Base-by-base conservation (phyloP, 2,329 filamentous ascomycete species). In the Hypoxylon sp. region DNA sequence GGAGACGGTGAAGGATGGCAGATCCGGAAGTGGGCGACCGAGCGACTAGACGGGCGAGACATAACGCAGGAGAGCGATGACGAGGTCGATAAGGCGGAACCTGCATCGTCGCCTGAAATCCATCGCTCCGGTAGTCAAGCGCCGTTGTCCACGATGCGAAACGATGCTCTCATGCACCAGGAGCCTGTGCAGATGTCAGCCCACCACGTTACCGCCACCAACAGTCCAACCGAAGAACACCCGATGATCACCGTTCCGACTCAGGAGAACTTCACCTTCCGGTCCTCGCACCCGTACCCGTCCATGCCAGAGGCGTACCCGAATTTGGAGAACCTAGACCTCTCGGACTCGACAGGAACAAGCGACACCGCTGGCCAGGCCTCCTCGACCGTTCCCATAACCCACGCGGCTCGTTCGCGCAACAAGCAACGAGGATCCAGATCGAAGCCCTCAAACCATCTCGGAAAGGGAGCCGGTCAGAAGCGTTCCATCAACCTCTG, bases 1-100 rank as follows among this genome's bases (percentile, higher is more conserved):
- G 86, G 85, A 49, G 92, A 96, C 77, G 92, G 92, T 12, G 94
- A 97, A 77, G 93, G 85, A 18, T 87, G 84, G 81, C 83, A 80
- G 65, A 80, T 90, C 58, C 80, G 88, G 58, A 81, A 81, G 75
- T 91, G 88, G 88, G 89, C 88, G 0, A 89, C 87, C 1, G 91
- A 93, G 77, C 83, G 89, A 26, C 79, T 92, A 16, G 89, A 92
- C 54, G 88, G 89, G 26, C 83, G 85, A 33, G 85, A 89, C 40
- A 79, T 80, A 50, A 82, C 79, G 67, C 84, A 85, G 60, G 89
- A 91, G 67, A 91, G 89, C 74, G 89, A 92, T 44, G 91, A 93
- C 51, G 91, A 93, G 70, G 78, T 79, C 26, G 85, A 91, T 16
- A 90, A 91, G 74, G 78, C 83, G 40, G 89, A 91, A 46, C 78